Evolutionary conservation across 768 basidiomycete genomes (phyloP), one percentile per base, ranked within the genome.

Genomic region (Naganishia vishniacii): DNA sequence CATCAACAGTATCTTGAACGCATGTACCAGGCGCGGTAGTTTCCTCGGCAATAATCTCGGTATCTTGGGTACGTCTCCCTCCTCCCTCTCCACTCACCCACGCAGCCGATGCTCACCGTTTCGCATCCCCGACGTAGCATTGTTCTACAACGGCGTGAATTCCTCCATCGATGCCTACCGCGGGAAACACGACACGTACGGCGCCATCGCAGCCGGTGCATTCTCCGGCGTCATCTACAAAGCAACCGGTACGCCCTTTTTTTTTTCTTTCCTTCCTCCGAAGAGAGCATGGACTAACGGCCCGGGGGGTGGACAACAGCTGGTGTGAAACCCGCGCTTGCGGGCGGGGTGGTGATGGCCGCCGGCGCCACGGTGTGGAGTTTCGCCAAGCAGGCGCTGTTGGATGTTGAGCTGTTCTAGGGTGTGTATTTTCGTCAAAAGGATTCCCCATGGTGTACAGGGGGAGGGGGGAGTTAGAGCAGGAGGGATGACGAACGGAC

Each of bases 21-120:
- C 91, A 75, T 85, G 94, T 77, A 98, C 95, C 66, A 82, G 94
- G 80, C 84, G 95, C 80, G 95, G 95, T 32, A 94, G 91, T 48
- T 95, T 94, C 80, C 87, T 95, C 79, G 95, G 92, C 73, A 99
- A 98, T 82, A 95, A 91, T 74, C 89, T 93, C 77, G 95, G 95
- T 77, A 89, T 97, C 67, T 82, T 98, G 68, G 95, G 95, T 97
- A 73, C 78, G 89, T 83, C 16, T 32, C 18, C 69, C 65, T 66
- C 69, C 73, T 31, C 42, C 3, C 16, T 13, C n/a, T 47, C 20
- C 8, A 16, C 3, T 42, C 5, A 11, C 16, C 41, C 3, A 28
- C 20, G 15, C 48, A 41, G 31, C 12, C 15, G 16, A 11, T 9
- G 26, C 12, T 2, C 6, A 3, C 6, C 15, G n/a, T n/a, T n/a